Conservation (phyloP, 1,139 yeast species). For the Hemisphaericaspora lyxosophila region DNA sequence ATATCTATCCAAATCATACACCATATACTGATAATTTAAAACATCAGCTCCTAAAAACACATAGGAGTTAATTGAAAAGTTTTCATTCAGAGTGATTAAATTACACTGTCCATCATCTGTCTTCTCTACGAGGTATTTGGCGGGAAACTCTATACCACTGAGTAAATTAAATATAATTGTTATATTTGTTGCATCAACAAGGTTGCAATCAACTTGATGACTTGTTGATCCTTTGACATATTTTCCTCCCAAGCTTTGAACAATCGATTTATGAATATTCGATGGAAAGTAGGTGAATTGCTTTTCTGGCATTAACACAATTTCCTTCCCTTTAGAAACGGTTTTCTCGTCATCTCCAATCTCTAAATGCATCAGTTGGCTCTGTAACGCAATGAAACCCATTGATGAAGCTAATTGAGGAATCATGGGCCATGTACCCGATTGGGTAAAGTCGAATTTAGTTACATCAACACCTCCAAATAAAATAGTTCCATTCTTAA, state of each 20-base stretch:
- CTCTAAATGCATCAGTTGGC: neutral
- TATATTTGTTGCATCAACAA: neutral
- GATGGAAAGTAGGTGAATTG: neutral
- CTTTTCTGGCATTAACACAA: neutral
- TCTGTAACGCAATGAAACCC: neutral
- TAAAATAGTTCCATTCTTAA: slow-evolving; percentile 23
- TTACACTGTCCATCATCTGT: neutral
- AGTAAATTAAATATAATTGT: too few species aligned
- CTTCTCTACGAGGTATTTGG: neutral
- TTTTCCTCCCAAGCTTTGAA: neutral
- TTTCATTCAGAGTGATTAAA: neutral
- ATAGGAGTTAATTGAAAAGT: neutral
- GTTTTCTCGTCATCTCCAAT: neutral
- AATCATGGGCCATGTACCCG: neutral
- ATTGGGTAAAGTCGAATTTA: slow-evolving; percentile 15
- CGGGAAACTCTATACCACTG: neutral
- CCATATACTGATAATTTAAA: slow-evolving; percentile 26
- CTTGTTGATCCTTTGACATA: neutral
- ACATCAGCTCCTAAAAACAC: slow-evolving; percentile 24
- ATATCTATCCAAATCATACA: slow-evolving; percentile 23
- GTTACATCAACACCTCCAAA: slow-evolving; percentile 32
- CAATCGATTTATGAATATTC: neutral
- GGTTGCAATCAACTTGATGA: neutral
- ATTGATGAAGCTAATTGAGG: neutral
- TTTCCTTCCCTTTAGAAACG: neutral